Evolutionary conservation across 1,139 yeast species (phyloP), one percentile per base, ranked within the genome.

Genomic region (Meyerozyma sp.): DNA sequence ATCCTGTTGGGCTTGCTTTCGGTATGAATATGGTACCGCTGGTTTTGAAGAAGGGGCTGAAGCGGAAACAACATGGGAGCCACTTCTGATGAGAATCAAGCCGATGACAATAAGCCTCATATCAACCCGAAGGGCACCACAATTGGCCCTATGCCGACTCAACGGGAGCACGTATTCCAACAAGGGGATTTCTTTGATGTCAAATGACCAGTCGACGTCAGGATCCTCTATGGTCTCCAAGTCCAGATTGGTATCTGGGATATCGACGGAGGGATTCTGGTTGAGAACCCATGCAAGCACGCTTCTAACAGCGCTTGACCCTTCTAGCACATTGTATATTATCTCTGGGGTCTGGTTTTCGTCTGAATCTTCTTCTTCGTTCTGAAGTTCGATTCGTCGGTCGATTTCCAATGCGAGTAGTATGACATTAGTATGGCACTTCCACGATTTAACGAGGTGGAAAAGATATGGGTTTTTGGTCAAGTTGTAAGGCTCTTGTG

Each of bases 371-470:
- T 51, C 54, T 30, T 66, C 58, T 50, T 49, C 64, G 55, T 57
- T 75, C 59, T 61, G 67, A 53, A 71, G 70, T 54, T 82, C 90
- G 37, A 79, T 69, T 43, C 77, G 57, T 49, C 89, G 65, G 57
- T 84, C 91, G 40, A 82, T 76, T 51, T 81, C 85, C 18, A 84
- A 61, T 0, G 86, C 86, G 7, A 78, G 59, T 8, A 76, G 58
- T 0, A 84, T 69, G 6, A 81, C 70, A 46, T 72, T 74, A 2
- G 89, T 81, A 50, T 79, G 78, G 40, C 79, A 71, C 54, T 81
- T 81, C 90, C 91, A 84, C 9, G 79, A 56, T 39, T 77, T 76
- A 8, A 82, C 62, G 44, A 81, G 73, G 41, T 71, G 68, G 32
- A 75, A 75, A 41, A 81, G 58, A 52, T 81, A 84, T 9, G 93